Conservation (phyloP, 106 monocot genomes). For the Agapanthus africanus region DNA sequence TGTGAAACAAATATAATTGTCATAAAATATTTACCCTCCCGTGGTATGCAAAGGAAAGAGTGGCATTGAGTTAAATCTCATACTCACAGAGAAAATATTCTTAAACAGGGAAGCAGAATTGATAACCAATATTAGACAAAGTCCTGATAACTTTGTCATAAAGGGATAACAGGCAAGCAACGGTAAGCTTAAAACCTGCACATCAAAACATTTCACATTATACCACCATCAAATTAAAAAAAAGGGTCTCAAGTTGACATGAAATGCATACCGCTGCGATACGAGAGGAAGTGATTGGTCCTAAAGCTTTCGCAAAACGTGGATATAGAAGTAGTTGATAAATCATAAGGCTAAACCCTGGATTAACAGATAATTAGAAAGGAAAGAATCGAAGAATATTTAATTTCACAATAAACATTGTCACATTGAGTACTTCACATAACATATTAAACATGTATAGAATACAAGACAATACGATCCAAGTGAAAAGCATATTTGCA, state of each 20-base stretch:
- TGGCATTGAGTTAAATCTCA: no score
- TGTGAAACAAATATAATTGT: no score
- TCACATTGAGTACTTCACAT: not conserved
- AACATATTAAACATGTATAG: not conserved
- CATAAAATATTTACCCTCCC: no score
- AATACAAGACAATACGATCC: not conserved
- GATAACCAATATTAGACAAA: constrained; percentile 28
- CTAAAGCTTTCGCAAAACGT: constrained; percentile 31
- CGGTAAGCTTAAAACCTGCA: constrained; percentile 49
- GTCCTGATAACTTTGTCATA: constrained; percentile 52
- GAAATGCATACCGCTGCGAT: constrained; percentile 40
- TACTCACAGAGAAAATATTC: constrained; percentile 73
- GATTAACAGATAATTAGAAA: not conserved
- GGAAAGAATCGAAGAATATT: no score
- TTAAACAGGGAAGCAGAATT: constrained; percentile 63
- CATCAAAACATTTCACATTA: not conserved
- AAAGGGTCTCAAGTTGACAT: not conserved
- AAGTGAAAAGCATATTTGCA: not conserved
- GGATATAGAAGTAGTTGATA: constrained; percentile 65
- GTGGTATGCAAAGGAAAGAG: no score
- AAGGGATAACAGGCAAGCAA: constrained; percentile 48
- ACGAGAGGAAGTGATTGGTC: constrained; percentile 39
- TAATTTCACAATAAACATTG: no score
- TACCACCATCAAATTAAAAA: not conserved
- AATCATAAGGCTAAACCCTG: constrained; percentile 56